Evolutionary conservation across 805 yeast species (phyloP).

Genomic region (Myxozyma nipponensis): DNA sequence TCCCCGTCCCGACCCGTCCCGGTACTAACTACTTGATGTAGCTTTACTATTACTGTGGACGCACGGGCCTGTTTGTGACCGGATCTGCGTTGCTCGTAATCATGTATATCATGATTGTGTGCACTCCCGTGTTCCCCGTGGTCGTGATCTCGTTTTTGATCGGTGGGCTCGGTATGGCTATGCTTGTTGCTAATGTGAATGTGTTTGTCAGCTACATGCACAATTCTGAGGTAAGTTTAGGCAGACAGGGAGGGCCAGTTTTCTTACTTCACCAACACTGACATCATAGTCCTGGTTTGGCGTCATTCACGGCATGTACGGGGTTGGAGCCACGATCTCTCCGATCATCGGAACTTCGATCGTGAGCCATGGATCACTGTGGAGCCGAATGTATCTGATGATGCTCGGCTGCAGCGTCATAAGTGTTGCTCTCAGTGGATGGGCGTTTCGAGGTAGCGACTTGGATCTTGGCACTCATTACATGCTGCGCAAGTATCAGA

Average conservation of each 20-base stretch:
- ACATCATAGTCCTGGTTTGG: constrained; percentile 60
- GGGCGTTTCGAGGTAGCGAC: constrained; percentile 42
- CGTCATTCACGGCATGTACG: constrained; percentile 63
- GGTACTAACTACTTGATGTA: neutral
- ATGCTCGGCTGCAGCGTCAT: constrained; percentile 41
- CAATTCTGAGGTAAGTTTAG: too few species aligned
- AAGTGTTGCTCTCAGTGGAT: constrained; percentile 38
- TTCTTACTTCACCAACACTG: too few species aligned
- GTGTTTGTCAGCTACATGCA: constrained; percentile 48
- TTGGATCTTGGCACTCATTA: constrained; percentile 18
- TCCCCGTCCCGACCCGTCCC: neutral
- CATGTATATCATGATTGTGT: constrained; percentile 46
- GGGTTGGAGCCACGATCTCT: constrained; percentile 65
- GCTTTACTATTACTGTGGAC: constrained; percentile 33
- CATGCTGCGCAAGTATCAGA: constrained; percentile 14
- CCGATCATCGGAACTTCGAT: constrained; percentile 62
- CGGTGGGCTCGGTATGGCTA: constrained; percentile 58
- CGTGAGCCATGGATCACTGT: constrained; percentile 47
- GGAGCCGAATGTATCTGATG: constrained; percentile 56
- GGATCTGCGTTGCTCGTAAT: constrained; percentile 41
- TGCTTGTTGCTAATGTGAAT: constrained; percentile 49
- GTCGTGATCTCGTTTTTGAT: constrained; percentile 50
- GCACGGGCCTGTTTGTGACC: constrained; percentile 40
- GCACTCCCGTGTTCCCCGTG: constrained; percentile 49
- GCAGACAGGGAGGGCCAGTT: too few species aligned